Percentiles rank a stretch among this genome's conserved stretches.
phyloP scores from a whole-genome alignment of 805 yeast species.

The Saturnispora quitensis region DNA sequence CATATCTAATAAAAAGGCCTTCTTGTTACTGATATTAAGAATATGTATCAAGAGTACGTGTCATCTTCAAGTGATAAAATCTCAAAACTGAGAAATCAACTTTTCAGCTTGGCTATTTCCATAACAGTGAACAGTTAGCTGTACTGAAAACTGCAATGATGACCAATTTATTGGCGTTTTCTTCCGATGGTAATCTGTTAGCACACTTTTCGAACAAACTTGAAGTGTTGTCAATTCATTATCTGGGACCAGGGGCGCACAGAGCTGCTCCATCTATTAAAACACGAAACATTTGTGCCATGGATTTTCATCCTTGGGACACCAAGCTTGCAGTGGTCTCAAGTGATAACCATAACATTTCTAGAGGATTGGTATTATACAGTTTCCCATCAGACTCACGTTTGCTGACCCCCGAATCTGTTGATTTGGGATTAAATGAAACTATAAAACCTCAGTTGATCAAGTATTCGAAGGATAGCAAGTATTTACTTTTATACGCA shows the following conservation, averaged over 20 bases:
- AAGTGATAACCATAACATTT: neutral
- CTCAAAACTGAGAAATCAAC: neutral
- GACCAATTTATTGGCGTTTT: conserved; percentile 2
- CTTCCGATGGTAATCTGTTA: neutral
- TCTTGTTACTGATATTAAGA: neutral
- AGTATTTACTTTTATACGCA: conserved; percentile 5
- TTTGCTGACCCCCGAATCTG: neutral
- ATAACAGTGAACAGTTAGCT: neutral
- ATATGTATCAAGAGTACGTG: conserved; percentile 3
- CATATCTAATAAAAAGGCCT: neutral
- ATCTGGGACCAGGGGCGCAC: neutral
- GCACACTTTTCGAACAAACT: conserved; percentile 7
- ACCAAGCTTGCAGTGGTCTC: neutral
- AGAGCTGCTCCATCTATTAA: conserved; percentile 1
- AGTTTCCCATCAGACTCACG: neutral
- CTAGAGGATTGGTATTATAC: neutral
- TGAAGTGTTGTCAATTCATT: conserved; percentile 1
- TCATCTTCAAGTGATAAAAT: neutral
- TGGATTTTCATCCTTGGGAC: conserved; percentile 4
- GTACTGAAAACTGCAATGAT: neutral
- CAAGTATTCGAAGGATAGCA: conserved; percentile 11
- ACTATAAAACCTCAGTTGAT: conserved; percentile 7
- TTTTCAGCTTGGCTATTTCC: neutral
- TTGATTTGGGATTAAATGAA: neutral
- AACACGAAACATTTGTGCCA: neutral